Evolutionary conservation across 805 yeast genomes (phyloP).

Genomic region (Wickerhamiella galacta): DNA sequence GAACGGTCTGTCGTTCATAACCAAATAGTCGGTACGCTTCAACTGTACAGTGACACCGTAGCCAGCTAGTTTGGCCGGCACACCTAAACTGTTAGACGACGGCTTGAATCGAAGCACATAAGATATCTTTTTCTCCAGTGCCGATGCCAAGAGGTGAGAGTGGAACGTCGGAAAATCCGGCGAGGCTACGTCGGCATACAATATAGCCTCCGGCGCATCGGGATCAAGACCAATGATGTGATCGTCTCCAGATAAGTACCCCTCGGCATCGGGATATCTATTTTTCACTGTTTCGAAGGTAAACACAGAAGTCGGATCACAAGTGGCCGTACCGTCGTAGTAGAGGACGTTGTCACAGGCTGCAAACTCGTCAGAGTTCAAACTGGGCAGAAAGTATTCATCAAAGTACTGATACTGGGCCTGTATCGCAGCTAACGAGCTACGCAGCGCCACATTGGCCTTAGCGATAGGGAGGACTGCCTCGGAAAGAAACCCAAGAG

Average conservation of each 20-base stretch:
- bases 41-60: slow-evolving; percentile 51
- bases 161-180: slow-evolving; percentile 39
- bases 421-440: slow-evolving; percentile 44
- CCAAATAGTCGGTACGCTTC: slow-evolving; percentile 51
- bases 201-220: slow-evolving; percentile 33
- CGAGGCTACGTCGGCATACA: slow-evolving; percentile 52
- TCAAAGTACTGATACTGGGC: slow-evolving; percentile 43
- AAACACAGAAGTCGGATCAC: slow-evolving; percentile 56
- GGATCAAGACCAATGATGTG: slow-evolving; percentile 38
- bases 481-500: slow-evolving; percentile 9
- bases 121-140: slow-evolving; percentile 46
- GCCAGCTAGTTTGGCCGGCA: slow-evolving; percentile 25
- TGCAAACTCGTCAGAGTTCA: slow-evolving; percentile 21
- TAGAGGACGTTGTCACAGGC: slow-evolving; percentile 31
- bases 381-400: slow-evolving; percentile 20
- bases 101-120: slow-evolving; percentile 65
- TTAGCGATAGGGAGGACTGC: slow-evolving; percentile 19
- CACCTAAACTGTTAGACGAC: slow-evolving; percentile 2
- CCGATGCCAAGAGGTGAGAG: slow-evolving; percentile 38
- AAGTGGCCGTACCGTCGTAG: slow-evolving; percentile 38
- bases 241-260: slow-evolving; percentile 33
- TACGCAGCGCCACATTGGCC: slow-evolving; percentile 31
- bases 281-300: slow-evolving; percentile 60
- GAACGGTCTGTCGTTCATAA: slow-evolving; percentile 40
- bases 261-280: slow-evolving; percentile 9